Base-by-base conservation (phyloP, 805 yeast species). In the Metschnikowia similis region DNA sequence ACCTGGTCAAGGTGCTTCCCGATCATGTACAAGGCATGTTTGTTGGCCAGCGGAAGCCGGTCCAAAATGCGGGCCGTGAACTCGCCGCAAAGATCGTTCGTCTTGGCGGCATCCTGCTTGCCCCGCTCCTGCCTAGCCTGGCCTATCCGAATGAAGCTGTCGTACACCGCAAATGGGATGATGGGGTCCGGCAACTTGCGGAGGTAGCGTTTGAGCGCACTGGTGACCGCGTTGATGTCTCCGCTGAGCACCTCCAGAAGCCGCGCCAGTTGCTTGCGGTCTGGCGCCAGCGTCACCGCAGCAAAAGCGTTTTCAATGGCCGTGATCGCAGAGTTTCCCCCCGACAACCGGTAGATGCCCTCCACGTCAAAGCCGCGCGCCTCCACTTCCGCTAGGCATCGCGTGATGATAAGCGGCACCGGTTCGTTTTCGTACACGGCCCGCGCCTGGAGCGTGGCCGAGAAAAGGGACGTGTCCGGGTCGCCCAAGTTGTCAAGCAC, bases 271-370 rank as follows among this genome's bases (percentile, higher is more conserved):
- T 62, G 65, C 49, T 63, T 69, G 11, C 71, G 76, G 54, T 69
- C 75, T 21, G 57, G 54, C 21, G 61, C 64, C 10, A 61, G 58
- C 38, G 57, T 60, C 8, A 60, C 53, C n/a, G 64, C 66, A 3
- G 67, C 64, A 58, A 73, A 73, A 1, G 76, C 72, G 46, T 64
- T 66, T 51, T 72, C 77, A 42, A 73, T 69, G n/a, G 72, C 65
- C 26, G 78, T 81, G 48, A 84, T 77, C 44, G 86, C 85, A 8
- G 89, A 77, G 54, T 83, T 78, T 5, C 89, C 87, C 1, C 96
- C 99, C 41, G 95, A 85, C 56, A 91, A 85, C 56, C 99, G 76
- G 70, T 94, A 94, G 34, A 94, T 78, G 8, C 99, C 99, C 66
- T 91, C 98, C 53, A 76, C 70, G 36, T 77, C 82, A 56, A 91